phyloP scores from a whole-genome alignment of 164 flowering plant genomes.

The Stephania cephalantha region DNA sequence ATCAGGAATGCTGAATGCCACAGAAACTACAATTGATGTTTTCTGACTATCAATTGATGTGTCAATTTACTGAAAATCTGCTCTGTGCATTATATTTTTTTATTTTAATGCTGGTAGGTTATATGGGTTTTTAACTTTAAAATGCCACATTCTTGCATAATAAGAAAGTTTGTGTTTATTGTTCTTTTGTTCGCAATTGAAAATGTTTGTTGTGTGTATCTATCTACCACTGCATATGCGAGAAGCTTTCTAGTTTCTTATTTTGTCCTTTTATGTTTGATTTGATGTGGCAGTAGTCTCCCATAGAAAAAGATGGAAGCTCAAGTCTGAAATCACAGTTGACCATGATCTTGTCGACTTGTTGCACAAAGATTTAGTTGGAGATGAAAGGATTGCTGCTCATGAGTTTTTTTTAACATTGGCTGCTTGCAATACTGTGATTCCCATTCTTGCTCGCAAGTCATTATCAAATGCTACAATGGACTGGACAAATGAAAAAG shows the following conservation, averaged over 20 bases:
- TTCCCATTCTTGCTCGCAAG: conserved; percentile 45
- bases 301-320: conserved; percentile 41
- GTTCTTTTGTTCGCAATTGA: not conserved
- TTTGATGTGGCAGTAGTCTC: conserved; percentile 14
- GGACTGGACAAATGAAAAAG: conserved; percentile 24
- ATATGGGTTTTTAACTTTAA: not conserved
- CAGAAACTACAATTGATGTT: not conserved
- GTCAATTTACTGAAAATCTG: not conserved
- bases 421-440: conserved; percentile 92
- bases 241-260: not conserved
- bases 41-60: not conserved
- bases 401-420: conserved; percentile 86
- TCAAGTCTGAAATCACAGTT: conserved; percentile 45
- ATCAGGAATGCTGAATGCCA: not conserved
- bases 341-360: conserved; percentile 55
- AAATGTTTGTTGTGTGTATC: not conserved
- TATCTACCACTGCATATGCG: not conserved
- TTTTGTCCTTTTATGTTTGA: conserved; percentile 5
- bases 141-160: not conserved
- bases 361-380: conserved; percentile 44
- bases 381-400: conserved; percentile 57
- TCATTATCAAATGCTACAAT: conserved; percentile 18
- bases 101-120: not conserved
- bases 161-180: not conserved
- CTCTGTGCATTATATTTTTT: not conserved